Base-by-base conservation (phyloP, 2,329 filamentous ascomycete species). In the Ilyonectria destructans region DNA sequence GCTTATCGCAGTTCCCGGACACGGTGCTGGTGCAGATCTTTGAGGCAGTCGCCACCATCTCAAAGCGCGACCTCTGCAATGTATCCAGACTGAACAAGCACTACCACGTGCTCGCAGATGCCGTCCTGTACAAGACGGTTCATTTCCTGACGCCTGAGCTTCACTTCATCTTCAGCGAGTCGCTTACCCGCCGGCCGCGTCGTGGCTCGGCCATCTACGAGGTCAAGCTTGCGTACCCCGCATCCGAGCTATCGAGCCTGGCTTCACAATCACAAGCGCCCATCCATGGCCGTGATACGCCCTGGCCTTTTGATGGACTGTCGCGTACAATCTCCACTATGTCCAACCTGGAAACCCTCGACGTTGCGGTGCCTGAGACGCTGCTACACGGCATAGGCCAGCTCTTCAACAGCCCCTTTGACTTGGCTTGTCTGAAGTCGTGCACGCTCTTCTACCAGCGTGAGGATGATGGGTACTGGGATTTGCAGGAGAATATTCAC, bases 401-500 rank as follows among this genome's bases (percentile, higher is more conserved):
- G 43, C 75, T 87, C 4, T 86, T 87, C 74, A 85, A 86, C 69
- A 82, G 84, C 1, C 85, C 85, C 1, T 87, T 87, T 67, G 85
- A 86, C 75, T 75, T 87, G 58, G 84, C 85, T 52, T 85, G 82
- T 67, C 79, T 87, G 26, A 83, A 82, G 71, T 78, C 80, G 3
- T 86, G 85, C 78, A 82, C 80, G 2, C 76, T 87, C 37, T 86
- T 82, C 75, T 87, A 86, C 70, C 84, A 86, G 71, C 78, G 78
- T 68, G 78, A 81, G 15, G 78, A 82, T 58, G 78, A 82, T 57
- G 77, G 77, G 10, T 87, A 86, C 74, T 87, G 85, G 85, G 84
- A 87, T 70, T 78, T 87, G 45, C 84, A 82, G 65, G 84, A 85
- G 67, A 87, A 86, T 70, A 86, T 87, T 54, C 84, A 87, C 76